Percentiles rank a stretch among this genome's conserved stretches.
Evolutionary conservation across 768 basidiomycete species (phyloP).

Genomic region (Amanita inopinata): DNA sequence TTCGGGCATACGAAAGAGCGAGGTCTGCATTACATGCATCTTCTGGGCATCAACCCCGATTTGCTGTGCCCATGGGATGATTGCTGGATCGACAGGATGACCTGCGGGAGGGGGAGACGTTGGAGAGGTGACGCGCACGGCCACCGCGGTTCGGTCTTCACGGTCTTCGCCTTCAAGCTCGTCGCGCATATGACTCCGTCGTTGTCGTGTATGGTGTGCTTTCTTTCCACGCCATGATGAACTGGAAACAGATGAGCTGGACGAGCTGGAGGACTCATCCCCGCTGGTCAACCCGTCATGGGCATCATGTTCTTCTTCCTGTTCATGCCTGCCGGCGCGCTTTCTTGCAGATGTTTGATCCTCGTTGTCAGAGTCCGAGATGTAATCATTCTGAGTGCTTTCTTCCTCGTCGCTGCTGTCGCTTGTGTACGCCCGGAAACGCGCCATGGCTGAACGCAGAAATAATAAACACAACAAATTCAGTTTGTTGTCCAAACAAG

Average conservation of each 20-base stretch:
- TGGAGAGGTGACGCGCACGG: conserved; percentile 22
- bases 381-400: conserved; percentile 10
- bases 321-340: conserved; percentile 20
- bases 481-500: not conserved
- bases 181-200: conserved; percentile 21
- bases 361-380: conserved; percentile 7
- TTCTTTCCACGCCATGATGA: conserved; percentile 13
- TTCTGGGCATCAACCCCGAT: conserved; percentile 77
- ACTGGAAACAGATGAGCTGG: conserved; percentile 32
- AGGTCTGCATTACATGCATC: conserved; percentile 91
- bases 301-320: conserved; percentile 22
- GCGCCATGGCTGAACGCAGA: conserved; percentile 58
- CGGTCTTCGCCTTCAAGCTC: conserved; percentile 49
- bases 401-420: conserved; percentile 45
- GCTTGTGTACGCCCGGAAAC: conserved; percentile 57
- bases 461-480: too few species aligned
- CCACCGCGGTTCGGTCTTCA: conserved; percentile 38
- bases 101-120: conserved; percentile 25
- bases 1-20: conserved; percentile 71
- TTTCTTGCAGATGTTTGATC: conserved; percentile 13
- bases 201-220: not conserved
- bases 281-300: conserved; percentile 15
- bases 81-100: conserved; percentile 33
- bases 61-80: conserved; percentile 65
- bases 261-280: conserved; percentile 23